Base-by-base conservation (phyloP, 768 basidiomycete genomes). In the Amanita subjunquillea region DNA sequence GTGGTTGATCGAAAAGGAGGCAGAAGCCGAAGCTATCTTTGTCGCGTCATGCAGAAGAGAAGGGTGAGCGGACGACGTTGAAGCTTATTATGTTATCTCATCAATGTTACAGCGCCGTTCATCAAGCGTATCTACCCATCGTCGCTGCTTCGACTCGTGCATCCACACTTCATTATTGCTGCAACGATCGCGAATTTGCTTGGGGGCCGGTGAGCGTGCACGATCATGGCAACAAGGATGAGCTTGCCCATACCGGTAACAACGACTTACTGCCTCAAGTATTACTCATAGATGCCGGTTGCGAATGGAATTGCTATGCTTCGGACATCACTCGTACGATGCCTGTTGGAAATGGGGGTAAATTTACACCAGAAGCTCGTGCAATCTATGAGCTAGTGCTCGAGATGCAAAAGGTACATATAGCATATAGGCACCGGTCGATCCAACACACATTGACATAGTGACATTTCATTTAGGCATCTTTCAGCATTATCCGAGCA, bases 341-440 rank as follows among this genome's bases (percentile, higher is more conserved):
- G 74, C 89, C 90, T 12, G 81, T 96, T n/a, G 95, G 95, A 0
- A 98, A 97, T 60, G 84, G 85, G 2, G 95, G 95, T 0, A 87
- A 79, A 60, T 97, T 94, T 65, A 87, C 90, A 0, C 68, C 79
- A 6, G 87, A 91, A 65, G 86, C 88, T 0, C 77, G 76, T 27
- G 84, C 77, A 2, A 91, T 99, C 30, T 96, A 96, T 64, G 76
- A 83, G 54, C 76, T 96, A 39, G 95, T 97, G 1, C 72, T 90
- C 22, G 79, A 80, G 59, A 97, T 99, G 93, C 95, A 98, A 63
- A 78, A 77, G 65, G 88, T 88, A 54, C 30, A 69, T 56, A 27
- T 25, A 7, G n/a, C n/a, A n/a, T 37, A 36, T 39, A 43, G 38
- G 62, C 46, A 23, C 59, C 22, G 9, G 41, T 50, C 5, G 51